These are phyloP conservation scores for Apiospora sp. DNA, from an alignment of 2,329 filamentous ascomycete species.

Conservation along the genomic window DNA sequence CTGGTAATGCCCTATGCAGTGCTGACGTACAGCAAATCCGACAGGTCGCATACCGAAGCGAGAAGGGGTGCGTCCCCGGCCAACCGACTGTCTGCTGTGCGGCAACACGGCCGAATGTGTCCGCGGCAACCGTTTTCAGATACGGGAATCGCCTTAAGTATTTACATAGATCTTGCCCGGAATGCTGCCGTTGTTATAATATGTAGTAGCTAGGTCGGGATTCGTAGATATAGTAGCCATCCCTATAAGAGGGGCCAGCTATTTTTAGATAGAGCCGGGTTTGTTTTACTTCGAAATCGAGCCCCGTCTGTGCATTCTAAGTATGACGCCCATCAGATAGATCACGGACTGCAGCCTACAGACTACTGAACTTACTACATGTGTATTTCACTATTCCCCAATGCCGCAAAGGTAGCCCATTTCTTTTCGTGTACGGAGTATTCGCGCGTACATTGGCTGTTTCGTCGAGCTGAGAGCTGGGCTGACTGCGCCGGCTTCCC, in stretches of 20 bases:
- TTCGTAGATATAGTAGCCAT: not conserved
- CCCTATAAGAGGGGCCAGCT: slow-evolving; percentile 5
- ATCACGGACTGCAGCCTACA: not conserved
- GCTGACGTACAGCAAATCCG: not conserved
- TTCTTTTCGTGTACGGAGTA: not conserved
- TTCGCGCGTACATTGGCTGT: not conserved
- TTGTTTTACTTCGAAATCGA: slow-evolving; percentile 14
- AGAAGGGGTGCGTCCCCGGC: not conserved
- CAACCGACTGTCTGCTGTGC: not conserved
- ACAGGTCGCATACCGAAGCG: not conserved
- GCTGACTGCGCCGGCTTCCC: slow-evolving; percentile 5
- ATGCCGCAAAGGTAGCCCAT: slow-evolving; percentile 3
- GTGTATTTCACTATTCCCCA: not conserved
- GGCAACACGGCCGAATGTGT: not conserved
- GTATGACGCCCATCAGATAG: slow-evolving; percentile 3
- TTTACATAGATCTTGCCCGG: not conserved
- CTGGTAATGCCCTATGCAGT: not conserved
- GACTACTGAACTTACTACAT: not conserved
- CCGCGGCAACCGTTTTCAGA: not conserved
- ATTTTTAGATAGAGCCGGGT: slow-evolving; percentile 6
- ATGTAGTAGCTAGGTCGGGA: not conserved
- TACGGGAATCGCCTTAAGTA: not conserved
- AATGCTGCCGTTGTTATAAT: not conserved
- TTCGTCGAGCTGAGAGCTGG: not conserved
- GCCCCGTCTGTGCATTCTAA: slow-evolving; percentile 15